Evolutionary conservation across 768 basidiomycete species (phyloP).

Genomic region (Kockovaella imperatae): DNA sequence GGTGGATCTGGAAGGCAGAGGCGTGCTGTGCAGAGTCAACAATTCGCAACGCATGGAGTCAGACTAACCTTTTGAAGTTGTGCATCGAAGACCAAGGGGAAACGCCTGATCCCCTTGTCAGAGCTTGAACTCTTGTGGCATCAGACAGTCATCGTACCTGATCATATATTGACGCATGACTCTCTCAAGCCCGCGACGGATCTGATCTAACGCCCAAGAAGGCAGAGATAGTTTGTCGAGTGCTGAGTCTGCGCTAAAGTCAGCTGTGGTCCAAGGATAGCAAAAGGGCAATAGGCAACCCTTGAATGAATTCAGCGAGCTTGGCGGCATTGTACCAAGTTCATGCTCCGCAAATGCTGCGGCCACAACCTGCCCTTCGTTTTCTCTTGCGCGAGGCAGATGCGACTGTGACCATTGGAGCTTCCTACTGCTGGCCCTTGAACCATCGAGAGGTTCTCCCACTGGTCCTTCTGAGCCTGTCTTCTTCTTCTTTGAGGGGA

Average conservation of each 20-base stretch:
- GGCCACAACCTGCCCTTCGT: background rate
- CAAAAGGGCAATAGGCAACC: too few species aligned
- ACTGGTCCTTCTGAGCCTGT: background rate
- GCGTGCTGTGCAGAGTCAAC: too few species aligned
- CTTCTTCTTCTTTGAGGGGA: background rate
- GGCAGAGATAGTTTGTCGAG: too few species aligned
- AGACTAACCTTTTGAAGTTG: constrained; percentile 9
- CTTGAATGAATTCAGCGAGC: background rate
- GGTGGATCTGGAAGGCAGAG: too few species aligned
- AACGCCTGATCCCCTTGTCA: constrained; percentile 21
- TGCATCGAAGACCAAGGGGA: constrained; percentile 30
- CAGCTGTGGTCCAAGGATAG: too few species aligned
- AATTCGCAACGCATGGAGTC: too few species aligned
- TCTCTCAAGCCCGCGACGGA: background rate
- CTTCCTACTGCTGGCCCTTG: too few species aligned
- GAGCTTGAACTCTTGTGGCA: background rate
- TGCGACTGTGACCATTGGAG: too few species aligned
- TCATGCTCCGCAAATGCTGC: background rate
- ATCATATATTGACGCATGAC: constrained; percentile 8
- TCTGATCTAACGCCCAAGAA: background rate
- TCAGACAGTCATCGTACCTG: constrained; percentile 2
- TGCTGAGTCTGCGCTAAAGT: too few species aligned
- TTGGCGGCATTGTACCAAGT: background rate
- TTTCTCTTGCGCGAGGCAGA: too few species aligned
- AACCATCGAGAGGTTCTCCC: too few species aligned